These are phyloP conservation scores for Cenchrus purpureus DNA, from an alignment of 176 grass and related monocot species.

Conservation along the genomic window DNA sequence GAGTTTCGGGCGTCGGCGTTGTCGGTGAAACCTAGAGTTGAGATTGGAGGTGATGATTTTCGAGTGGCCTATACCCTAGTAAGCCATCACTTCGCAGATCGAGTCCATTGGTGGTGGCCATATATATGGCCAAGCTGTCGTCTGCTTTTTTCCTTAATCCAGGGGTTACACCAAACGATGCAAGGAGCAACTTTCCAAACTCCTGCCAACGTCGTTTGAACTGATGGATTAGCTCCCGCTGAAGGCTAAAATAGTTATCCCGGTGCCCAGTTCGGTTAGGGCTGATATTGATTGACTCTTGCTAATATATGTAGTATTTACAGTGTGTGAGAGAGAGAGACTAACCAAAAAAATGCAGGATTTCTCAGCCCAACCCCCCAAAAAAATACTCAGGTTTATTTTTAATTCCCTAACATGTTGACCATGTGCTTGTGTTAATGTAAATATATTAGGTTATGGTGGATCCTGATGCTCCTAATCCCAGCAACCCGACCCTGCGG, in stretches of 20 bases:
- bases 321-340: conserved; percentile 2
- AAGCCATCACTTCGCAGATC: conserved; percentile 55
- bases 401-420: conserved; percentile 50
- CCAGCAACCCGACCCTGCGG: conserved; percentile 71
- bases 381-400: conserved; percentile 38
- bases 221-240: conserved; percentile 14
- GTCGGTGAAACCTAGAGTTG: conserved; percentile 58
- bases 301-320: background rate
- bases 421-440: conserved; percentile 51
- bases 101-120: conserved; percentile 45
- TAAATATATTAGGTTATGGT: conserved; percentile 78
- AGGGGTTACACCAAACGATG: background rate
- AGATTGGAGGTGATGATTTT: conserved; percentile 76
- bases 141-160: conserved; percentile 22
- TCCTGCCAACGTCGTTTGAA: conserved; percentile 27
- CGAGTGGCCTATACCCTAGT: conserved; percentile 82
- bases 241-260: conserved; percentile 7
- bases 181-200: conserved; percentile 20
- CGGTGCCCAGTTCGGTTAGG: background rate
- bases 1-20: conserved; percentile 68
- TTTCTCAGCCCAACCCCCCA: conserved; percentile 15
- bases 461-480: conserved; percentile 96
- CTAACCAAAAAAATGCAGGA: conserved; percentile 11
- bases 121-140: conserved; percentile 23
- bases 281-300: background rate